Percentiles rank a stretch among this genome's conserved stretches.
These are phyloP conservation scores for Solanum etuberosum DNA, from an alignment of 257 asterid genomes.

Conservation along the genomic window DNA sequence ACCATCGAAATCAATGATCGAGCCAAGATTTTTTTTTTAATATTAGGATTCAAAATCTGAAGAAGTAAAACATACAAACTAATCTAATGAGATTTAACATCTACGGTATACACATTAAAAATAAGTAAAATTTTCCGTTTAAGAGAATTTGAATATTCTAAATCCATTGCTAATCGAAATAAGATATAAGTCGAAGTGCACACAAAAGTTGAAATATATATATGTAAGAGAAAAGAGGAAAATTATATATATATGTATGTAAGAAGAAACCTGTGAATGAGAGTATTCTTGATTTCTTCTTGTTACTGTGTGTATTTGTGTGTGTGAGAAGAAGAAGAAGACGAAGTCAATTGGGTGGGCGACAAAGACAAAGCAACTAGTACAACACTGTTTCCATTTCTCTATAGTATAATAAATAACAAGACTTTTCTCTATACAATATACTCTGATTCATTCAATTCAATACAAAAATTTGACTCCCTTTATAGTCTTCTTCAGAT, in stretches of 20 bases:
- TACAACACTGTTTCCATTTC: not conserved
- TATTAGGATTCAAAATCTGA: rapidly evolving
- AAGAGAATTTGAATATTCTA: too few relatives aligned
- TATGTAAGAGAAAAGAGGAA: not conserved
- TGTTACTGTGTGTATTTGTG: not conserved
- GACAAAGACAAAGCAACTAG: not conserved
- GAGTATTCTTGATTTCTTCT: not conserved
- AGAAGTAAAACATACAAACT: too few relatives aligned
- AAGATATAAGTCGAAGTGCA: too few relatives aligned
- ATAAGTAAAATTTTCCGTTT: too few relatives aligned
- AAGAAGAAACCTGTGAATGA: not conserved
- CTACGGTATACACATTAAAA: too few relatives aligned
- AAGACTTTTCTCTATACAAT: not conserved
- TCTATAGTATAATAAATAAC: not conserved
- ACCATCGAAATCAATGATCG: not conserved
- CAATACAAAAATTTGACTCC: not conserved
- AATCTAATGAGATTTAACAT: too few relatives aligned
- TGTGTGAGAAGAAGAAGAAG: not conserved
- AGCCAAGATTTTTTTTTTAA: too few relatives aligned
- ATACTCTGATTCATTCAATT: not conserved
- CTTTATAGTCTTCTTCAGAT: not conserved
- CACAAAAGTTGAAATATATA: too few relatives aligned
- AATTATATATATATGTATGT: not conserved
- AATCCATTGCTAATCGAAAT: too few relatives aligned
- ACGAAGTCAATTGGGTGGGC: not conserved